These are phyloP conservation scores for Cyberlindnera euphorbiae DNA, from an alignment of 805 yeast species.

Conservation along the genomic window DNA sequence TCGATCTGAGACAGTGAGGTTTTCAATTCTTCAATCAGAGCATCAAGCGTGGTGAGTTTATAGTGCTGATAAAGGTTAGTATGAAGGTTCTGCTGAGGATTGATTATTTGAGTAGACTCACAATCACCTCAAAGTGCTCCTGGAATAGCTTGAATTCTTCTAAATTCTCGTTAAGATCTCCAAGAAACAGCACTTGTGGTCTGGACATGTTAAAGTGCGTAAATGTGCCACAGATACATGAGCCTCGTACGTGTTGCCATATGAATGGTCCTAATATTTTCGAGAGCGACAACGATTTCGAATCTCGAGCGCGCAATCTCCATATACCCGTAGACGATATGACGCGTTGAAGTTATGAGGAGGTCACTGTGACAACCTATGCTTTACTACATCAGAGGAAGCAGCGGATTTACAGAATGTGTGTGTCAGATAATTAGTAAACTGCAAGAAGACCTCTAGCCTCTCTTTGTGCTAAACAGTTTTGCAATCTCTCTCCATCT, in stretches of 20 bases:
- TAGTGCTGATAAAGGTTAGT: conserved; percentile 23
- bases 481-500: background rate
- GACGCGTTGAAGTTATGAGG: no score
- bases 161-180: conserved; percentile 35
- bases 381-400: no score
- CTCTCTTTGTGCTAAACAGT: background rate
- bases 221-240: background rate
- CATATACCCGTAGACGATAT: no score
- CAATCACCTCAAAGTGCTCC: conserved; percentile 33
- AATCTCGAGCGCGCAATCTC: no score
- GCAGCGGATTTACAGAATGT: no score
- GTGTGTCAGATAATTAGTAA: background rate
- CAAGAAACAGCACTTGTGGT: conserved; percentile 35
- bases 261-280: no score
- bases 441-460: background rate
- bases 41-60: conserved; percentile 34
- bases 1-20: conserved; percentile 33
- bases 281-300: no score
- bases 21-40: conserved; percentile 33
- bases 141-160: conserved; percentile 35
- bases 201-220: conserved; percentile 4
- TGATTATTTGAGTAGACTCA: no score
- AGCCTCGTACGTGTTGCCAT: no score
- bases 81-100: no score
- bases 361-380: no score